Evolutionary conservation across 345 rosid species (phyloP).

Genomic region (Heritiera fomes): DNA sequence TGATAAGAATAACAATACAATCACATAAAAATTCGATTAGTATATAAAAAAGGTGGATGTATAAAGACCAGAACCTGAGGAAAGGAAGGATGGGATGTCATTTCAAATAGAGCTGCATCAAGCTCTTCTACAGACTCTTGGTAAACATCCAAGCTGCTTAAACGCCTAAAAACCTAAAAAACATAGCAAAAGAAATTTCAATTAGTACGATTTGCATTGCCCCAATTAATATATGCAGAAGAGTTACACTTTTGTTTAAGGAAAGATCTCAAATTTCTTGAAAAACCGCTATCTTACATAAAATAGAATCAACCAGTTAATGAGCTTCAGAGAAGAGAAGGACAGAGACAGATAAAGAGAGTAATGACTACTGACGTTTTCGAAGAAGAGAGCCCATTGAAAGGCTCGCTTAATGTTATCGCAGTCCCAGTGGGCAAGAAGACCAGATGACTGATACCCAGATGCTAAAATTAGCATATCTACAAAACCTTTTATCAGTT

Average conservation of each 20-base stretch:
- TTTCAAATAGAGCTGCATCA: slow-evolving; percentile 55
- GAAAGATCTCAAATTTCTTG: slow-evolving; percentile 6
- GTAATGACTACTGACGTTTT: slow-evolving; percentile 54
- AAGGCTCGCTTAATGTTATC: slow-evolving; percentile 58
- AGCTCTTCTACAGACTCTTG: slow-evolving; percentile 58
- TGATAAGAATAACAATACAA: neutral
- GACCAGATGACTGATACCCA: slow-evolving; percentile 81
- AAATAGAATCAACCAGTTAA: neutral
- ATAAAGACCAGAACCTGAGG: slow-evolving; percentile 57
- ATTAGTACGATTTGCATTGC: neutral
- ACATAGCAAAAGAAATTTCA: neutral
- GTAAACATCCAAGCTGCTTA: slow-evolving; percentile 44
- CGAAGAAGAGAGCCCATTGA: slow-evolving; percentile 77
- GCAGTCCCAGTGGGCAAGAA: slow-evolving; percentile 65
- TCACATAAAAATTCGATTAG: neutral
- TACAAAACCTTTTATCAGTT: slow-evolving; percentile 69
- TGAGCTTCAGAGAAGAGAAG: neutral
- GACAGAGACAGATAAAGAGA: neutral
- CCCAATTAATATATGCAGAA: neutral
- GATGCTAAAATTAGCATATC: slow-evolving; percentile 74
- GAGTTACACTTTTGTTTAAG: neutral
- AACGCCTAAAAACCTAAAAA: slow-evolving; percentile 44
- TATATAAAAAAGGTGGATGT: neutral
- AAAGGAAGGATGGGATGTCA: slow-evolving; percentile 57
- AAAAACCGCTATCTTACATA: neutral